Evolutionary conservation across 352 stramenopile genomes (phyloP).

Genomic region (Globisporangium yorkense): DNA sequence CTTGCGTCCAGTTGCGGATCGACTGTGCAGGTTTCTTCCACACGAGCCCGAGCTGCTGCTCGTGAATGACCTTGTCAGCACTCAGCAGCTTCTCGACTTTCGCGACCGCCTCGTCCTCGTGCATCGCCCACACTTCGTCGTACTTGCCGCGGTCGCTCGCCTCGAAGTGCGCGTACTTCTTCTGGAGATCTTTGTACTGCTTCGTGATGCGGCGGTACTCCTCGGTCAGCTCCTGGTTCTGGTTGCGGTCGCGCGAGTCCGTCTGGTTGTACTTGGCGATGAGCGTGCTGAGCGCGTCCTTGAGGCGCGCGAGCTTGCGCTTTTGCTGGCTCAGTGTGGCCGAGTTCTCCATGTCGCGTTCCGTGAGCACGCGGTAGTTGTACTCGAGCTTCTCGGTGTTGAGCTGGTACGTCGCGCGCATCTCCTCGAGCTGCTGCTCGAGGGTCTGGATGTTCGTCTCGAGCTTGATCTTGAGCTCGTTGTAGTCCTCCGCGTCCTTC

Average conservation of each 20-base stretch:
- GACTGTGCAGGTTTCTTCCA: slow-evolving; percentile 61
- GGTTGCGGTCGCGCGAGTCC: slow-evolving; percentile 76
- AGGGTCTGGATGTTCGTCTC: slow-evolving; percentile 96
- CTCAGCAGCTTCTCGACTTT: slow-evolving; percentile 87
- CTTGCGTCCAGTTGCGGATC: slow-evolving; percentile 46
- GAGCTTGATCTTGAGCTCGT: slow-evolving; percentile 95
- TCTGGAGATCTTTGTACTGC: slow-evolving; percentile 94
- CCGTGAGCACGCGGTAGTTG: slow-evolving; percentile 94
- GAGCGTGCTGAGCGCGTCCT: slow-evolving; percentile 87
- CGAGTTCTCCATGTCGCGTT: slow-evolving; percentile 94
- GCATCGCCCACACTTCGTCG: slow-evolving; percentile 90
- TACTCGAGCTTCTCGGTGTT: slow-evolving; percentile 97
- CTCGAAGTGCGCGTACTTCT: slow-evolving; percentile 94
- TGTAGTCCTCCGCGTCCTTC: slow-evolving; percentile 92
- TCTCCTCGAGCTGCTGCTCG: slow-evolving; percentile 95
- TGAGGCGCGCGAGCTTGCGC: slow-evolving; percentile 89
- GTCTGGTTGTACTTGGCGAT: slow-evolving; percentile 91
- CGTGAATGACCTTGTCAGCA: slow-evolving; percentile 86
- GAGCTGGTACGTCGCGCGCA: slow-evolving; percentile 93
- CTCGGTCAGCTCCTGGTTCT: slow-evolving; percentile 92
- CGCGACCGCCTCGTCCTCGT: slow-evolving; percentile 79
- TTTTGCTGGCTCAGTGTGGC: slow-evolving; percentile 91
- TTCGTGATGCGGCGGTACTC: slow-evolving; percentile 92
- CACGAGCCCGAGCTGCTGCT: slow-evolving; percentile 85
- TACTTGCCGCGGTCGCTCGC: slow-evolving; percentile 83